Percentiles rank a stretch among this genome's conserved stretches.
Conservation (phyloP, 1,284 basidiomycete species). For the Retiboletus fuscus region DNA sequence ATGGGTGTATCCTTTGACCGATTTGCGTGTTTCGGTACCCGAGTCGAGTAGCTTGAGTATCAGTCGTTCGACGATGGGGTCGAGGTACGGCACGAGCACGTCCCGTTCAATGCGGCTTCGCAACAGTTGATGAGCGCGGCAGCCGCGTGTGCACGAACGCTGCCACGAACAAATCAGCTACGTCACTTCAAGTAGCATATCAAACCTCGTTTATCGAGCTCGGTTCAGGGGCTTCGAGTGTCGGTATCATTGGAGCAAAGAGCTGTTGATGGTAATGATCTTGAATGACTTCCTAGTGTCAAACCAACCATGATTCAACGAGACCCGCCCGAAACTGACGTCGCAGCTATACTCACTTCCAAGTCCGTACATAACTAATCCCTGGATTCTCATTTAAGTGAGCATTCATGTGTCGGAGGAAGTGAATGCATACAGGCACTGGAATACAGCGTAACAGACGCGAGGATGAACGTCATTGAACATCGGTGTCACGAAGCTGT, state of each 20-base stretch:
- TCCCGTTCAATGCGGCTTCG: slow-evolving; percentile 82
- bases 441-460: slow-evolving; percentile 86
- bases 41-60: slow-evolving; percentile 72
- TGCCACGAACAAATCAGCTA: slow-evolving; percentile 44
- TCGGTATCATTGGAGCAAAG: slow-evolving; percentile 75
- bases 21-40: slow-evolving; percentile 49
- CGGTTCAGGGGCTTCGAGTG: slow-evolving; percentile 82
- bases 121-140: slow-evolving; percentile 91
- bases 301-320: neutral
- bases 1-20: slow-evolving; percentile 74
- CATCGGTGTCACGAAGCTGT: slow-evolving; percentile 78
- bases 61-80: slow-evolving; percentile 80
- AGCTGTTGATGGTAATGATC: slow-evolving; percentile 74
- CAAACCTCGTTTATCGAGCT: slow-evolving; percentile 61
- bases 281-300: slow-evolving; percentile 76
- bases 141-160: slow-evolving; percentile 86
- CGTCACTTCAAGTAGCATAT: neutral
- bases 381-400: slow-evolving; percentile 50
- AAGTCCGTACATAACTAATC: slow-evolving; percentile 88
- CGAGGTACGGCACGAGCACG: slow-evolving; percentile 78
- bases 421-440: slow-evolving; percentile 73
- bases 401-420: slow-evolving; percentile 13
- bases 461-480: slow-evolving; percentile 84
- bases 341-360: slow-evolving; percentile 60
- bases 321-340: neutral